Percentiles rank a stretch among this genome's conserved stretches.
Evolutionary conservation across 2,329 filamentous ascomycete species (phyloP).

Genomic region (Colletotrichum sp.): DNA sequence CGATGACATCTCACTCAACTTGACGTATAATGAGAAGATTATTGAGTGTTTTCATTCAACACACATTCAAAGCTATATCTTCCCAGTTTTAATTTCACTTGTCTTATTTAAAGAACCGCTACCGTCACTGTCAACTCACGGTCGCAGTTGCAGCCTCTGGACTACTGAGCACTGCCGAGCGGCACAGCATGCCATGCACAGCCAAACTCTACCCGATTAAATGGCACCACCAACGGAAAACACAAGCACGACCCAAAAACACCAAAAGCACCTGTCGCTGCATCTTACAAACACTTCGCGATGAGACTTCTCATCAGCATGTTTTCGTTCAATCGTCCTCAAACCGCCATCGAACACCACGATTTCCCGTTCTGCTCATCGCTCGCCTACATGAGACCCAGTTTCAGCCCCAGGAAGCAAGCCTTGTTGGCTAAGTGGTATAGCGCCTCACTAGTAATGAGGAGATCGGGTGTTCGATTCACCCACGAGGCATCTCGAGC

Average conservation of each 20-base stretch:
- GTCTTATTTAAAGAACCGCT: neutral
- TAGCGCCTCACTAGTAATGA: slow-evolving; percentile 26
- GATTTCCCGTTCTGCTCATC: neutral
- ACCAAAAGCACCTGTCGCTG: no score
- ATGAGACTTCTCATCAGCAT: neutral
- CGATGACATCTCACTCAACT: neutral
- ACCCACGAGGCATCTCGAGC: slow-evolving; percentile 15
- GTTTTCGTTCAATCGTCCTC: fast-evolving
- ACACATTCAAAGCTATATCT: neutral
- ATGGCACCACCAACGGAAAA: neutral
- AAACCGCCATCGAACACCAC: neutral
- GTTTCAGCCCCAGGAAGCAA: neutral
- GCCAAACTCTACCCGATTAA: neutral
- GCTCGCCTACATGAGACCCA: neutral
- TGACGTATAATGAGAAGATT: neutral
- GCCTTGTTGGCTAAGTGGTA: slow-evolving; percentile 26
- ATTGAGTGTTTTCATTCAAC: fast-evolving
- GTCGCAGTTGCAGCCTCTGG: neutral
- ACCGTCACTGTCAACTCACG: neutral
- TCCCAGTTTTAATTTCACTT: fast-evolving
- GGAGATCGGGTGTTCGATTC: slow-evolving; percentile 25
- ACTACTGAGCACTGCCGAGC: neutral
- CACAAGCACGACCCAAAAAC: neutral
- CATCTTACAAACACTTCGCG: neutral
- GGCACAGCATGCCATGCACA: neutral